Percentiles rank a stretch among this genome's conserved stretches.
phyloP scores from a whole-genome alignment of 805 yeast genomes.

The Pichia cabralensis region DNA sequence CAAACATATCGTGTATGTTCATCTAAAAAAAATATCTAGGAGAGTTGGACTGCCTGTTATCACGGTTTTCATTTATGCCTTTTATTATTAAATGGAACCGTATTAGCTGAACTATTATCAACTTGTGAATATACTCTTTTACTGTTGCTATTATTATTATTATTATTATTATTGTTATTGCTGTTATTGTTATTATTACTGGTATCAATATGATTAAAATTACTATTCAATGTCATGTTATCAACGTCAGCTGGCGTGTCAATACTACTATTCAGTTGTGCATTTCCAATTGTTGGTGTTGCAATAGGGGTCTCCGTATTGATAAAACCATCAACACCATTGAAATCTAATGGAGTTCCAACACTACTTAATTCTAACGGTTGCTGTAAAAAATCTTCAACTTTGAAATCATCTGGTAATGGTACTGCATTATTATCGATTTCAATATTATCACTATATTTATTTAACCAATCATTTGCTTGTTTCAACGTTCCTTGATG shows the following conservation, averaged over 20 bases:
- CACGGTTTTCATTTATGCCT: too few relatives aligned
- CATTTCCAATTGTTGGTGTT: conserved; percentile 3
- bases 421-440: conserved; percentile 6
- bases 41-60: too few relatives aligned
- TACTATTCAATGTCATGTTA: neutral
- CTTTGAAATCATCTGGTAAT: conserved; percentile 23
- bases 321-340: conserved; percentile 3
- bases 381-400: conserved; percentile 24
- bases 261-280: neutral
- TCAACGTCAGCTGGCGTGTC: neutral
- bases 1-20: too few relatives aligned
- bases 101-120: too few relatives aligned
- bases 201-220: neutral
- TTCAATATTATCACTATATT: conserved; percentile 11
- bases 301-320: conserved; percentile 2
- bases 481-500: conserved; percentile 46
- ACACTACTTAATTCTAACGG: conserved; percentile 11
- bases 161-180: neutral
- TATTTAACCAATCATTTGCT: conserved; percentile 45
- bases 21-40: too few relatives aligned
- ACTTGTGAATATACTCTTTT: neutral
- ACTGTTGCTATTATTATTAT: neutral
- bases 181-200: too few relatives aligned
- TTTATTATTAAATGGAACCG: too few relatives aligned
- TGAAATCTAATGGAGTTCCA: conserved; percentile 9